Conservation (phyloP, 306 rosid genomes). For the Castanea sativa region DNA sequence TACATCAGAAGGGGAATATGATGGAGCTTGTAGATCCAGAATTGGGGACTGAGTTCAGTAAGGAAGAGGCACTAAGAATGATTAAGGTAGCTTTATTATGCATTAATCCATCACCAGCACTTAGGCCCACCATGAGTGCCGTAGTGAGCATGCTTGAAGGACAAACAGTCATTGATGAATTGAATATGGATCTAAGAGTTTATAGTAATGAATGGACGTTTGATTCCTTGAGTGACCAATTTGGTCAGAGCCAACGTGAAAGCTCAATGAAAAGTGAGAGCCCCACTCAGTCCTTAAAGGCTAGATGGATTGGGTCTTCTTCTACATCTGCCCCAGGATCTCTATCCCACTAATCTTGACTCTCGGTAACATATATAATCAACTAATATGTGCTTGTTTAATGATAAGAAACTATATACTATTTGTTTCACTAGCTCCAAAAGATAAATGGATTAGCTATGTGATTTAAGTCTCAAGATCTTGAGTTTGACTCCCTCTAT, state of each 20-base stretch:
- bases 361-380: too few species aligned
- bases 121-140: constrained; percentile 57
- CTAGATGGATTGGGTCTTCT: constrained; percentile 12
- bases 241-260: not conserved
- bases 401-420: too few species aligned
- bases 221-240: constrained; percentile 32
- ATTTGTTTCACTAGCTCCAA: too few species aligned
- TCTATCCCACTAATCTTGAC: not conserved
- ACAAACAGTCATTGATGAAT: constrained; percentile 33
- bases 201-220: constrained; percentile 35
- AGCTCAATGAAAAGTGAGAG: not conserved
- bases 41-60: constrained; percentile 37
- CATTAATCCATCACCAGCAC: constrained; percentile 38
- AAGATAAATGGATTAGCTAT: too few species aligned
- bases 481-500: too few species aligned
- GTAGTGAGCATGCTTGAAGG: constrained; percentile 72
- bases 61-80: constrained; percentile 39
- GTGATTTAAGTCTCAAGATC: too few species aligned
- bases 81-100: constrained; percentile 57
- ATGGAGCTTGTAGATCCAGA: constrained; percentile 54
- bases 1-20: constrained; percentile 31
- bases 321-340: not conserved
- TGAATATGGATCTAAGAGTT: constrained; percentile 17
- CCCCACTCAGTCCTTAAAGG: not conserved
- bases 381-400: not conserved